These are phyloP conservation scores for Fusarium sp. DNA, from an alignment of 2,329 filamentous ascomycete species.

Conservation along the genomic window DNA sequence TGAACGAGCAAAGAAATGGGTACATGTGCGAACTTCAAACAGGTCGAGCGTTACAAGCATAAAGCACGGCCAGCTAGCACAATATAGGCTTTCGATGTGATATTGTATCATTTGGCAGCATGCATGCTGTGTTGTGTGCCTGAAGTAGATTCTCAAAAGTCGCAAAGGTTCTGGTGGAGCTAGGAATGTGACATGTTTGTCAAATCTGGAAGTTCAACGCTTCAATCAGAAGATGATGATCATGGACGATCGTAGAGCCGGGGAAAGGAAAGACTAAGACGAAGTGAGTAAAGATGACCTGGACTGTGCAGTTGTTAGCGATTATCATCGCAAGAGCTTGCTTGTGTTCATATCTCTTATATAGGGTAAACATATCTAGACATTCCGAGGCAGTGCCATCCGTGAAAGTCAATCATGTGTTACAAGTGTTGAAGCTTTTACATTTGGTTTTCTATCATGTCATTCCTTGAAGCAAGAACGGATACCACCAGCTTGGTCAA, in stretches of 20 bases:
- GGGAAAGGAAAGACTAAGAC: background rate
- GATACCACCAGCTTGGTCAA: background rate
- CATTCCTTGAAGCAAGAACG: background rate
- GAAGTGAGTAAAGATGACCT: background rate
- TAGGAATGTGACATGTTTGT: background rate
- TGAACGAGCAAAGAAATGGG: background rate
- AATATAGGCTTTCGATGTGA: background rate
- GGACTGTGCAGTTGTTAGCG: background rate
- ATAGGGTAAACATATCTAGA: background rate
- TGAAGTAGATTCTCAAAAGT: background rate
- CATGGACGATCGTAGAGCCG: constrained; percentile 6
- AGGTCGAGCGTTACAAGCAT: background rate
- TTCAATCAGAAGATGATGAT: constrained; percentile 4
- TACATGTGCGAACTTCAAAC: background rate
- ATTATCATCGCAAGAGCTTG: background rate
- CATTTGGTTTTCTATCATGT: background rate
- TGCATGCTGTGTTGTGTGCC: no score
- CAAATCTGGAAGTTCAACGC: background rate
- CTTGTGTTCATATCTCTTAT: background rate
- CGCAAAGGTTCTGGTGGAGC: background rate
- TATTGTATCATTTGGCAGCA: background rate
- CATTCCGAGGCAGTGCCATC: background rate
- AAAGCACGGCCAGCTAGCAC: background rate
- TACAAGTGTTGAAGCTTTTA: background rate
- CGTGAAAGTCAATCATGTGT: no score